Evolutionary conservation across 208 protist genomes (phyloP).

Genomic region (Porcisia deanei): DNA sequence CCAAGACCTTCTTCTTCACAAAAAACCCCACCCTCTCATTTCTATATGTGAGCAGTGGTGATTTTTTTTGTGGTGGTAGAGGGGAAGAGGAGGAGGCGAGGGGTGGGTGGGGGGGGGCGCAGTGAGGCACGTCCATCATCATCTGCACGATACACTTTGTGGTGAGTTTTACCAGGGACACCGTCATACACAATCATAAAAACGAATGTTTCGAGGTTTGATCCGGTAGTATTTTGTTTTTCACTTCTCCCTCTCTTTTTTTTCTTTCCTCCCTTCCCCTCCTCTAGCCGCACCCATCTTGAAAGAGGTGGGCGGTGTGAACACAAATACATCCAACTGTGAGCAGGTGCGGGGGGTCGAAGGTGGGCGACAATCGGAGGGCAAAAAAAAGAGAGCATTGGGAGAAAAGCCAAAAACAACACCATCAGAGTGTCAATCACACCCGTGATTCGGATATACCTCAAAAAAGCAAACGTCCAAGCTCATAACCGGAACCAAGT

Average conservation of each 20-base stretch:
- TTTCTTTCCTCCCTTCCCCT: neutral
- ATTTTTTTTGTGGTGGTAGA: neutral
- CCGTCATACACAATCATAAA: slow-evolving; percentile 26
- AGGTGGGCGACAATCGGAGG: neutral
- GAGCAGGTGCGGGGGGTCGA: too few species aligned
- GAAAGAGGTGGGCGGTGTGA: slow-evolving; percentile 4
- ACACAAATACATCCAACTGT: neutral
- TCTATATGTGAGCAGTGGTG: neutral
- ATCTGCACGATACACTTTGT: slow-evolving; percentile 5
- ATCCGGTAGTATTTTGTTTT: neutral
- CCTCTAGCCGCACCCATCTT: neutral
- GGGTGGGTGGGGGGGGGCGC: neutral
- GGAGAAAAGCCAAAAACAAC: slow-evolving; percentile 4
- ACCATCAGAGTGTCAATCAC: too few species aligned
- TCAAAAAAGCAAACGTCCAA: neutral
- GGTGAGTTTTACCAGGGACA: slow-evolving; percentile 22
- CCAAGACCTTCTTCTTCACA: neutral
- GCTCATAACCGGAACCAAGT: slow-evolving; percentile 8
- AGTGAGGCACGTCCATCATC: neutral
- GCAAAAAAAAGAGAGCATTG: neutral
- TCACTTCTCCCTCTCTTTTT: neutral
- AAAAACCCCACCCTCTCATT: neutral
- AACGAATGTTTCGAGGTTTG: neutral
- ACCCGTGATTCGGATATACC: neutral
- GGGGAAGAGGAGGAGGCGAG: neutral